Percentiles rank a stretch among this genome's conserved stretches.
Evolutionary conservation across 179 eudicot genomes (phyloP).

Genomic region (Pouteria campechiana): DNA sequence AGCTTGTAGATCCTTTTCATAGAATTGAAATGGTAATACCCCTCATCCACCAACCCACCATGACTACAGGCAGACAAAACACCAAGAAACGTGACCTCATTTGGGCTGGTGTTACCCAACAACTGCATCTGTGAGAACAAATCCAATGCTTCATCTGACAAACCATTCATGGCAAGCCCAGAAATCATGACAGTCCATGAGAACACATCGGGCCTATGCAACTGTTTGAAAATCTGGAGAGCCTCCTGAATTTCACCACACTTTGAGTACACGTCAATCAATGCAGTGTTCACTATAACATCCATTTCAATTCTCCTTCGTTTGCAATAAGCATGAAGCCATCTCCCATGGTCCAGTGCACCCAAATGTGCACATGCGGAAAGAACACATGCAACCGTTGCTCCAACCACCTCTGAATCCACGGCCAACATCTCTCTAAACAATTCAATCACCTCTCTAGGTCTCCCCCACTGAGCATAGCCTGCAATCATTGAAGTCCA

Average conservation of each 20-base stretch:
- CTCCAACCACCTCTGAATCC: not conserved
- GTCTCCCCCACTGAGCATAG: constrained; percentile 6
- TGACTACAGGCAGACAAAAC: constrained; percentile 55
- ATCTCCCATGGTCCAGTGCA: not conserved
- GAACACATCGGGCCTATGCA: not conserved
- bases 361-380: not conserved
- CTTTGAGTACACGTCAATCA: constrained; percentile 5
- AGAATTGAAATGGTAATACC: constrained; percentile 20
- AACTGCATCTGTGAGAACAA: not conserved
- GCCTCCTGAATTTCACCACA: constrained; percentile 6
- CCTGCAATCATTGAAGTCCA: constrained; percentile 19
- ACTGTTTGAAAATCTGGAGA: not conserved
- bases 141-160: not conserved
- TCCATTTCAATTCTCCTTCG: not conserved
- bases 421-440: not conserved
- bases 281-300: constrained; percentile 1
- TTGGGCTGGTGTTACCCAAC: no score
- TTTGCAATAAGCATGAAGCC: not conserved
- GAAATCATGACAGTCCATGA: constrained; percentile 4
- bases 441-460: no score
- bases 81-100: constrained; percentile 40
- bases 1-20: constrained; percentile 30
- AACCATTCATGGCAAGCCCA: constrained; percentile 4
- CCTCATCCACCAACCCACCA: constrained; percentile 37
- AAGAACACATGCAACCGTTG: not conserved